Evolutionary conservation across 2,329 filamentous ascomycete species (phyloP), one percentile per base, ranked within the genome.

Genomic region (Cadophora sp.): DNA sequence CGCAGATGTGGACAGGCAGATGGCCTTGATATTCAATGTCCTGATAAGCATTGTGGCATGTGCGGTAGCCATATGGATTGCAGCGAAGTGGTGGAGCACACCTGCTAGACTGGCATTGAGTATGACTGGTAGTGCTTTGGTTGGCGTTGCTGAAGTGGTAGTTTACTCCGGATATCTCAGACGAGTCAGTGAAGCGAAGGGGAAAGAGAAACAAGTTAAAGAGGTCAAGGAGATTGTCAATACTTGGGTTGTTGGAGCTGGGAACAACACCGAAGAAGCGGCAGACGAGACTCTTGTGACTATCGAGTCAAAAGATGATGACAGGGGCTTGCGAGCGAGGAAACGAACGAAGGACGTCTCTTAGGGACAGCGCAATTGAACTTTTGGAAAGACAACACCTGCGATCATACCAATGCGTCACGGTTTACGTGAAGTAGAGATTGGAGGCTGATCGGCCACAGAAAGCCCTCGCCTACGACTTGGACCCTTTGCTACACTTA

Each of bases 11-110:
- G 91, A 95, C 76, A 85, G 91, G n/a, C 93, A 96, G 75, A 81
- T 96, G 65, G 89, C 91, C 50, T 83, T 98, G 8, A 93, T 98
- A 61, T 84, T 97, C 74, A 99, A 98, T 78, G 93, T 98, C 60
- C 81, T 97, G 47, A 84, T 97, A 62, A 97, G 93, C 61, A 91
- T 97, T 62, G 81, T 95, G 2, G 92, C 94, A 53, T 91, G 91
- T 60, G 91, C 89, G 2, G 88, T 85, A 2, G 92, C 91, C 8
- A 85, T 96, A 41, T 96, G 92, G 92, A 84, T 94, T n/a, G 85
- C 86, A 18, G 90, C 90, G 1, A 83, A 89, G 60, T 92, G 91
- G 84, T 95, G 91, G 92, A 89, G 85, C 69, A 85, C 90, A 1
- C 88, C 91, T 0, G 84, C 88, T 51, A 82, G 92, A 30, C 76